Evolutionary conservation across 208 protist genomes (phyloP).

Genomic region (Leishmania major): DNA sequence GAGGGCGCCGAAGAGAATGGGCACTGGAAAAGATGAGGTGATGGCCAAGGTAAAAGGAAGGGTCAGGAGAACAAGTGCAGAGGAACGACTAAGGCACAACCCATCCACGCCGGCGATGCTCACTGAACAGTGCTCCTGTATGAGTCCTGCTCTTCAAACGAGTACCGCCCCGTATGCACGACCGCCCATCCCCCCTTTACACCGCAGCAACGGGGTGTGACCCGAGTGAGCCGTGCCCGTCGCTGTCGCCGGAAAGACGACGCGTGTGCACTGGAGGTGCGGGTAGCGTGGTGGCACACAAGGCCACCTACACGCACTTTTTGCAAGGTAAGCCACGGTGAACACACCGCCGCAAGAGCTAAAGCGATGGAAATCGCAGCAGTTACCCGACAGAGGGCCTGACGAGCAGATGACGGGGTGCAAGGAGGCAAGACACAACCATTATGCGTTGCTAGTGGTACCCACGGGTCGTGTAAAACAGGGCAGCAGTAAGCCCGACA

Average conservation of each 20-base stretch:
- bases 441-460: background rate
- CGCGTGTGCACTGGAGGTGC: background rate
- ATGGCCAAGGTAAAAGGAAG: background rate
- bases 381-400: background rate
- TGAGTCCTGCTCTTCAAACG: background rate
- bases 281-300: background rate
- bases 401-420: background rate
- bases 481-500: constrained; percentile 32
- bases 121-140: background rate
- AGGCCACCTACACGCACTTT: background rate
- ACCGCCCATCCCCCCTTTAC: background rate
- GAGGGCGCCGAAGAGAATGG: background rate
- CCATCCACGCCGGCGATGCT: background rate
- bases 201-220: background rate
- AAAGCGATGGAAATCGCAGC: background rate
- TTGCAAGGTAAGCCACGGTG: background rate
- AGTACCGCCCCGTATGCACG: background rate
- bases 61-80: background rate
- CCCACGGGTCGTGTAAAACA: constrained; percentile 29
- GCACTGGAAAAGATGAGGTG: background rate
- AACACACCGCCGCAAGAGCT: background rate
- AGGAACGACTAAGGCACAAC: background rate
- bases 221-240: background rate
- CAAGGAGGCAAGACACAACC: background rate
- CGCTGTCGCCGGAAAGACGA: background rate